Conservation (phyloP, 1,139 yeast genomes). For the Magnusiomyces suaveolens region DNA sequence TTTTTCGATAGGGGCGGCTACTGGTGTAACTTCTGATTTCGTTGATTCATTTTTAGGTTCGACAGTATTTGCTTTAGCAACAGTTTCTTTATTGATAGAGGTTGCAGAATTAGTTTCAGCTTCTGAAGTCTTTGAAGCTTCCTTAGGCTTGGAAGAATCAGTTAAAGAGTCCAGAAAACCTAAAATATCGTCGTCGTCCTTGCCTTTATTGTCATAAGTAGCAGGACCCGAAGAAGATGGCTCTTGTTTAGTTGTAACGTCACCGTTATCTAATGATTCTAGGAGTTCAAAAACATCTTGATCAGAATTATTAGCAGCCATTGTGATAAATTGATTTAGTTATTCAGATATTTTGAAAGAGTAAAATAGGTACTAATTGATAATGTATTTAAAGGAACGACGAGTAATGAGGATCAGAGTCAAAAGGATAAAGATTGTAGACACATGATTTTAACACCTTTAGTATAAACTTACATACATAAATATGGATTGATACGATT, state of each 20-base stretch:
- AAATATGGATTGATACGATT: too few species aligned
- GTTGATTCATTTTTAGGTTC: constrained; percentile 16
- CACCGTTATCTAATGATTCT: constrained; percentile 72
- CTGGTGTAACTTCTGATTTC: too few species aligned
- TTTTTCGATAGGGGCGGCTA: too few species aligned
- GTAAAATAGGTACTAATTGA: too few species aligned
- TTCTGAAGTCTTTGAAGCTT: not conserved
- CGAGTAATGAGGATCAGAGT: too few species aligned
- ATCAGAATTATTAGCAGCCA: constrained; percentile 11
- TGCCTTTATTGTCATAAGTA: constrained; percentile 20
- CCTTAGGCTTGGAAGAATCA: constrained; percentile 16
- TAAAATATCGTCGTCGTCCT: constrained; percentile 60
- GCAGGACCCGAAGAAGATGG: constrained; percentile 16
- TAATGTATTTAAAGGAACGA: too few species aligned
- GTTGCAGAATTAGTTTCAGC: not conserved
- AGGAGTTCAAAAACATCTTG: constrained; percentile 86
- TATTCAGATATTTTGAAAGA: not conserved
- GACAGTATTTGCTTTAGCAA: constrained; percentile 14
- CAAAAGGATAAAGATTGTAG: too few species aligned
- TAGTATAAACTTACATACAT: too few species aligned
- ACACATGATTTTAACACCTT: too few species aligned
- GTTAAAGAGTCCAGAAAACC: constrained; percentile 76
- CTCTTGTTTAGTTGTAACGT: constrained; percentile 28
- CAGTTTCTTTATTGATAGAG: not conserved
- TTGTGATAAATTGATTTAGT: not conserved